A percentile compares a stretch with the other conserved stretches of the same genome.
These are phyloP conservation scores for Phoma sp. DNA, from an alignment of 2,329 filamentous ascomycete genomes.

Conservation along the genomic window DNA sequence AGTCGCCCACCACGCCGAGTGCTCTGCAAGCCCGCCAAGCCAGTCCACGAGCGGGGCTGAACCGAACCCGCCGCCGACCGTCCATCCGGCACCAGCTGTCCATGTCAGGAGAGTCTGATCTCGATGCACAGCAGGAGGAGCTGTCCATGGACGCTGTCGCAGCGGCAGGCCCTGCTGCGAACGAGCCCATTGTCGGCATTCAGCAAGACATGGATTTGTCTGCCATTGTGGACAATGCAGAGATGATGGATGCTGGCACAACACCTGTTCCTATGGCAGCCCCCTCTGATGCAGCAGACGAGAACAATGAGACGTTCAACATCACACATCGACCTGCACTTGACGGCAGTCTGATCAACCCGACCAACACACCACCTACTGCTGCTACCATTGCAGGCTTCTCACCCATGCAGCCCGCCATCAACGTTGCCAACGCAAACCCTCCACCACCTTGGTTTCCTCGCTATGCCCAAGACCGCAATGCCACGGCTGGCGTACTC, in stretches of 20 bases:
- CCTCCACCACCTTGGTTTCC: conserved; percentile 82
- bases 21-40: conserved; percentile 42
- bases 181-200: conserved; percentile 78
- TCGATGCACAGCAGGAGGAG: conserved; percentile 83
- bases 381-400: conserved; percentile 73
- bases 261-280: conserved; percentile 77
- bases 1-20: conserved; percentile 63
- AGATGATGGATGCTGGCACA: conserved; percentile 75
- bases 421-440: conserved; percentile 72
- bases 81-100: conserved; percentile 91
- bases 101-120: conserved; percentile 80
- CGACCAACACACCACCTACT: conserved; percentile 65
- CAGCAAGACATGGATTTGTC: conserved; percentile 85
- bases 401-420: conserved; percentile 73
- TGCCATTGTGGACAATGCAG: conserved; percentile 83
- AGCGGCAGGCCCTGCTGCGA: conserved; percentile 72
- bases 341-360: conserved; percentile 83
- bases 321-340: conserved; percentile 86
- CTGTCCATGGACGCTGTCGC: conserved; percentile 79
- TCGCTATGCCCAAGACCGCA: conserved; percentile 79
- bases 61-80: conserved; percentile 71
- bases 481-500: conserved; percentile 71
- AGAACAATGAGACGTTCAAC: conserved; percentile 80
- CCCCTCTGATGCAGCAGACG: conserved; percentile 83
- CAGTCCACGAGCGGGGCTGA: conserved; percentile 56